Evolutionary conservation across 2,329 filamentous ascomycete genomes (phyloP), one percentile per base, ranked within the genome.

Genomic region (Exophiala bonariae): DNA sequence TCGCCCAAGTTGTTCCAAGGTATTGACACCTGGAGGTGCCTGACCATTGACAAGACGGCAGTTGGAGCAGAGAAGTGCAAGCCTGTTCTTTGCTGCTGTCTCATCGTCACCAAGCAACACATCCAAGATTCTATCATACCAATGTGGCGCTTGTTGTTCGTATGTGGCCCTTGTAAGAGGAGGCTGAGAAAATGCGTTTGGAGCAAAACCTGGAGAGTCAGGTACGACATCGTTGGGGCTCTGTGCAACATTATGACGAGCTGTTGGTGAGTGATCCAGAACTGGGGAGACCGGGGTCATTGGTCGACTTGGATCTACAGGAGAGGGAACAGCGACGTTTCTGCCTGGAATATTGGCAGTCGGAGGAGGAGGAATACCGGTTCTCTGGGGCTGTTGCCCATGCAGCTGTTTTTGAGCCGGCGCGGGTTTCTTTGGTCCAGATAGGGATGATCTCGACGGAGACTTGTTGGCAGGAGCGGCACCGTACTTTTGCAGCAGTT

Each of bases 71-170:
- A 99, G 89, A 55, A 99, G 75, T 6, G 84, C 92, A 49, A 96
- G 82, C 14, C 93, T 83, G 67, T 97, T 97, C 72, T 90, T 95
- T 2, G 92, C 82, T 10, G 87, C 83, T 3, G 88, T 95, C 69
- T 99, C 93, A 61, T 99, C 93, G 63, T 99, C 93, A 40, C 93
- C 93, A 0, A 99, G 79, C 19, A 99, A 81, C 0, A 95, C 81
- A 62, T 99, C 93, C 47, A 99, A 76, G 43, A 99, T 83, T 46
- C 92, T 83, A 65, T 99, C 93, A 68, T 97, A 99, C 93, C 93
- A 99, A 63, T 87, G 84, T 13, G 82, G 73, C 56, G 65, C 61
- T 41, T 70, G 64, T 40, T 69, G 64, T 34, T 64, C 60, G 19
- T 70, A 67, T 23, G 43, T 45, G 6, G 23, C 11, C 11, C 23